Evolutionary conservation across 306 rosid genomes (phyloP).

Genomic region (Biancaea sappan): DNA sequence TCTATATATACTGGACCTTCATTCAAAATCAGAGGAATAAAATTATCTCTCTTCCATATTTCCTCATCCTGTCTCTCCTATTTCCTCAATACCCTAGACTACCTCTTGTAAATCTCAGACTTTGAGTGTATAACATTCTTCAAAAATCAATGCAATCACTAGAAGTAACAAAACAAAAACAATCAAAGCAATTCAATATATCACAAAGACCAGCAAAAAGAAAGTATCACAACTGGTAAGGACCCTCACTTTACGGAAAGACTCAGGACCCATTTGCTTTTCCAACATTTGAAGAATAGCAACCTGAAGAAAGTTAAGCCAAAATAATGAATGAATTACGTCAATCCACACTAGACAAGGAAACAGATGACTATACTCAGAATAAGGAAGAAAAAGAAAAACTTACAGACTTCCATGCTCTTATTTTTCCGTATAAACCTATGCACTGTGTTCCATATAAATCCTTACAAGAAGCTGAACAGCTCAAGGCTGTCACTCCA

Average conservation of each 20-base stretch:
- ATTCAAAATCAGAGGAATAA: too few relatives aligned
- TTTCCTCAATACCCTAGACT: too few relatives aligned
- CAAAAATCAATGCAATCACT: too few relatives aligned
- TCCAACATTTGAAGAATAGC: slow-evolving; percentile 98
- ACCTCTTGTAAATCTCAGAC: too few relatives aligned
- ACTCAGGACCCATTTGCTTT: slow-evolving; percentile 99
- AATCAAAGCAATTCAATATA: slow-evolving; percentile 2
- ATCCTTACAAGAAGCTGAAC: slow-evolving; percentile 85
- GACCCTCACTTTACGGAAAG: slow-evolving; percentile 82
- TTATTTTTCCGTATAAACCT: slow-evolving; percentile 85
- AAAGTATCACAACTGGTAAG: slow-evolving; percentile 28
- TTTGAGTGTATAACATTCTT: too few relatives aligned
- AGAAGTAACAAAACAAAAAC: background rate
- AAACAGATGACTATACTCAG: background rate
- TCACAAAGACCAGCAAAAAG: background rate
- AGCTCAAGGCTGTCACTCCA: slow-evolving; percentile 92
- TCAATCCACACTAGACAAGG: slow-evolving; percentile 13
- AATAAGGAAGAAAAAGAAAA: slow-evolving; percentile 11
- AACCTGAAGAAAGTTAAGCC: slow-evolving; percentile 52
- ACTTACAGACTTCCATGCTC: slow-evolving; percentile 98
- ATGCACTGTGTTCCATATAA: slow-evolving; percentile 90
- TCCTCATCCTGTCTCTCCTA: too few relatives aligned
- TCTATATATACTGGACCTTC: too few relatives aligned
- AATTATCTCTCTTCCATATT: too few relatives aligned
- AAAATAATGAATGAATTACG: background rate